Conservation (phyloP, 441 rosid species). For the Corymbia calophylla region DNA sequence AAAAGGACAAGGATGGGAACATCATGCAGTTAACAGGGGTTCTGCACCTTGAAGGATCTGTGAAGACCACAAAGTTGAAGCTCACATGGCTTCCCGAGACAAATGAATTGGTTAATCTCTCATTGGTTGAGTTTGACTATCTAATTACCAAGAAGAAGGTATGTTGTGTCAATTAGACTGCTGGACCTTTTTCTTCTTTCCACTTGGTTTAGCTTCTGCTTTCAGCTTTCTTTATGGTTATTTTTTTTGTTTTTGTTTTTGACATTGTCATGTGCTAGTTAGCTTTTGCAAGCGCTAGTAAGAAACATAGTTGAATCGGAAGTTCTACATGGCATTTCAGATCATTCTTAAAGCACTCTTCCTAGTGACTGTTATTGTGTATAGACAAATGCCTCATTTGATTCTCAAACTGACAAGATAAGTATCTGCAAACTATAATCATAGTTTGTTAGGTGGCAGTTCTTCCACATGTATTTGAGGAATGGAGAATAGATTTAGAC, state of each 20-base stretch:
- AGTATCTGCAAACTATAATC: not conserved
- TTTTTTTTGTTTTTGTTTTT: not conserved
- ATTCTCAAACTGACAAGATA: not conserved
- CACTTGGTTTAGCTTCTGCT: not conserved
- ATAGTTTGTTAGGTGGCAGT: not conserved
- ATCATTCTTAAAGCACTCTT: not conserved
- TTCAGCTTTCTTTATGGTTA: not conserved
- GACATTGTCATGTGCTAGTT: not conserved
- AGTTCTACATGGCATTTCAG: not conserved
- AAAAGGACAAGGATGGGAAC: conserved; percentile 52
- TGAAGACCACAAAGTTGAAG: conserved; percentile 86
- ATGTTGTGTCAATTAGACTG: not conserved
- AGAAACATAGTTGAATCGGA: not conserved
- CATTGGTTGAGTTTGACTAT: conserved; percentile 66
- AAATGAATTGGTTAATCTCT: conserved; percentile 51
- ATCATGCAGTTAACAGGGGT: conserved; percentile 52
- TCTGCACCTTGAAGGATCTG: conserved; percentile 86
- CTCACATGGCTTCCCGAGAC: conserved; percentile 87
- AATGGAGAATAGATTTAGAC: not conserved
- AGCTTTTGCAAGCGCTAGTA: not conserved
- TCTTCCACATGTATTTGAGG: not conserved
- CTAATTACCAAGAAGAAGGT: conserved; percentile 87
- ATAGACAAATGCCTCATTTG: not conserved
- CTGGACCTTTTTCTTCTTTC: not conserved
- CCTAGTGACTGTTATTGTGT: not conserved